phyloP scores from a whole-genome alignment of 225 moss, liverwort and hornwort genomes.

The Physcomitrium patens region DNA sequence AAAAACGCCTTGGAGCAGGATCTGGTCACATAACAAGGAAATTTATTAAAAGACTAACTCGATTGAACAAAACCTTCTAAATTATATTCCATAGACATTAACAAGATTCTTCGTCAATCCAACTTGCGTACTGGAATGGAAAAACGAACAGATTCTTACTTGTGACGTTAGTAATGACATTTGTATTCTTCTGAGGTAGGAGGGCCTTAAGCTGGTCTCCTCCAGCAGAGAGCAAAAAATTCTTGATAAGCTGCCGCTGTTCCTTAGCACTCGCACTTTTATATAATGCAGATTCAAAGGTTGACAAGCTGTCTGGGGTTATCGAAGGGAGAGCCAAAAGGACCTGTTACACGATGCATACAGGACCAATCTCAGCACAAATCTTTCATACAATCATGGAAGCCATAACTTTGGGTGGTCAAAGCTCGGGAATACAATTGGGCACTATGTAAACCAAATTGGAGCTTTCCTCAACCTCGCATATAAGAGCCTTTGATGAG shows the following conservation, averaged over 20 bases:
- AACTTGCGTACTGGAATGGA: neutral
- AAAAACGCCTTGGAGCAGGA: constrained; percentile 38
- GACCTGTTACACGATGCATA: constrained; percentile 52
- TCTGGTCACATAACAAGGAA: constrained; percentile 34
- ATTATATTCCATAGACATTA: neutral
- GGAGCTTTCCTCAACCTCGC: neutral
- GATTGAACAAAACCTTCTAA: neutral
- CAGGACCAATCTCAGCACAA: neutral
- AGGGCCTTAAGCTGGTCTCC: constrained; percentile 95
- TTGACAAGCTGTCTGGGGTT: constrained; percentile 62
- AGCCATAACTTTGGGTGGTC: constrained; percentile 1
- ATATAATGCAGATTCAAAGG: constrained; percentile 76
- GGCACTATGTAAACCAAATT: neutral
- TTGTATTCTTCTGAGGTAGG: constrained; percentile 79
- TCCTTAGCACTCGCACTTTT: constrained; percentile 94
- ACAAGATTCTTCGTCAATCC: neutral
- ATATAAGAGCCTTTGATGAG: neutral
- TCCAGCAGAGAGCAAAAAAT: constrained; percentile 84
- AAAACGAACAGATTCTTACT: constrained; percentile 45
- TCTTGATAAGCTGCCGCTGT: constrained; percentile 86
- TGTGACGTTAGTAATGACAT: constrained; percentile 83
- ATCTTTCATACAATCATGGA: neutral
- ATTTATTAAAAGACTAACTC: constrained; percentile 9
- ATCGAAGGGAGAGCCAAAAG: constrained; percentile 85
- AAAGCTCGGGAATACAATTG: neutral